Evolutionary conservation across 495 filamentous ascomycete species (phyloP), one percentile per base, ranked within the genome.

Genomic region (Xylaria telfairii): DNA sequence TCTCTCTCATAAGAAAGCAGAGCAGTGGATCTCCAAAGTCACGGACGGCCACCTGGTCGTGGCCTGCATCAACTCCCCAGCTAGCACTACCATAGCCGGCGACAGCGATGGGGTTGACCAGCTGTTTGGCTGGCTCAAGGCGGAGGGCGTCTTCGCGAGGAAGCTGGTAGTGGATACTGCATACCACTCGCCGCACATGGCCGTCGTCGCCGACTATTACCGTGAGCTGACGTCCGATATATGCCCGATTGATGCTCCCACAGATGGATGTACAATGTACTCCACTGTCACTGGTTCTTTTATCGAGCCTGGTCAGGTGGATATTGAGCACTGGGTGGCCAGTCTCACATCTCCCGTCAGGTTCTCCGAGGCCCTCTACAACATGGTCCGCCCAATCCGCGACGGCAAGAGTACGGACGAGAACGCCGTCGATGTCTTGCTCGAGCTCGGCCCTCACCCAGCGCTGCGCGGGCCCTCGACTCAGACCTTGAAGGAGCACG

Each of bases 391-490:
- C 1, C 63, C 28, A 37, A 24, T 54, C 13, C 26, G 0, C 30
- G 41, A 2, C 10, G 24, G 13, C 7, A 66, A 34, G 46, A 15
- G 21, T 4, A 37, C 62, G 24, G 65, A 76, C 19, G 42, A 42
- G 9, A 53, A 49, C 3, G 72, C 30, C 1, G 30, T 81, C 1
- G 77, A 81, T 63, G 74, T 80, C 71, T 67, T 80, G n/a, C 71
- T 82, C 13, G 81, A 83, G 63, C 71, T 83, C 15, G 81, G 81
- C 0, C 80, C 81, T 0, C 81, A 81, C 37, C 63, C 77, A 0
- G 77, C 90, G 0, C 79, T 93, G 0, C 78, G 81, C 24, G 85
- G 86, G 0, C 88, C 89, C 0, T 76, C 88, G 19, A 81, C 82
- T n/a, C 81, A 90, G 57, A 89, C 86, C 21, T 60, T 89, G 49